Percentiles rank a stretch among this genome's conserved stretches.
phyloP scores from a whole-genome alignment of 768 basidiomycete species.

The Lactifluus pinguis region DNA sequence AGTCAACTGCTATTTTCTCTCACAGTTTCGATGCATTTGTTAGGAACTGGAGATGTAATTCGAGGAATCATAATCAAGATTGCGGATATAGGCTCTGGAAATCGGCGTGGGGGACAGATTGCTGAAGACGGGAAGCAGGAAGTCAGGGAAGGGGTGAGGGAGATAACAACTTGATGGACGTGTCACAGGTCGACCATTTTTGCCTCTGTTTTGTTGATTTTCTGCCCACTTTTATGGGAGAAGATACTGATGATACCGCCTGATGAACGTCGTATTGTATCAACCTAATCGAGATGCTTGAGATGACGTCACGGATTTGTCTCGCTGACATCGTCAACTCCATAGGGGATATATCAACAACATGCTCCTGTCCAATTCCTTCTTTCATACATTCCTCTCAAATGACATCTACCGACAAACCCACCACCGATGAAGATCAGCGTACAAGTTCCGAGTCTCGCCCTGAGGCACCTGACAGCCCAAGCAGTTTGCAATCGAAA shows the following conservation, averaged over 20 bases:
- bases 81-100: slow-evolving; percentile 1
- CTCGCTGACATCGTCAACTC: slow-evolving; percentile 1
- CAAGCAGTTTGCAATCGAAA: background rate
- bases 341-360: no score
- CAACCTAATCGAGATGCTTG: background rate
- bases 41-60: slow-evolving; percentile 12
- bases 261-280: background rate
- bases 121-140: background rate
- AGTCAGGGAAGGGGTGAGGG: slow-evolving; percentile 3
- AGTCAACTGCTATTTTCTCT: background rate
- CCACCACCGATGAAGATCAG: background rate
- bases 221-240: no score
- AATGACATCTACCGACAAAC: background rate
- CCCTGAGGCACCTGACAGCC: background rate
- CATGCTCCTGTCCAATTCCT: background rate
- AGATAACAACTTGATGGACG: no score
- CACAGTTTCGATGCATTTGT: background rate
- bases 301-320: background rate
- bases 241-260: no score
- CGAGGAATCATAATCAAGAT: slow-evolving; percentile 7
- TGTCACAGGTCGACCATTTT: no score
- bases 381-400: background rate
- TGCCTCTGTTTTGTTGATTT: no score
- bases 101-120: slow-evolving; percentile 6
- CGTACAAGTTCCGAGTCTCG: background rate